Evolutionary conservation across 2,329 filamentous ascomycete species (phyloP).

Genomic region (Malbranchea zuffiana): DNA sequence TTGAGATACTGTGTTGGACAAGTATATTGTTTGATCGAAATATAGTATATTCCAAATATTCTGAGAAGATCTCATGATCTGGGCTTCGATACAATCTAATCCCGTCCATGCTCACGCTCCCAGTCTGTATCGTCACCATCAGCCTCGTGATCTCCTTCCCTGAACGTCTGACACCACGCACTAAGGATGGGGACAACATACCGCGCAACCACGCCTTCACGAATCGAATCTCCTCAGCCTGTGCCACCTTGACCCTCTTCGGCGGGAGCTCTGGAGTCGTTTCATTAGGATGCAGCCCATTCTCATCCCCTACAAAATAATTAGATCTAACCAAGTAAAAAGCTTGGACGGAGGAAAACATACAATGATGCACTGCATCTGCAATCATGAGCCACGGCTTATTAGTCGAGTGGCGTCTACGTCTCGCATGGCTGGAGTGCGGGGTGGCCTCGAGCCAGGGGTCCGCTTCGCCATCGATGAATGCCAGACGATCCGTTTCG

Average conservation of each 20-base stretch:
- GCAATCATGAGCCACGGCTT: conserved; percentile 65
- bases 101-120: not conserved
- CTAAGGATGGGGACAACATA: conserved; percentile 10
- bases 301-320: conserved; percentile 34
- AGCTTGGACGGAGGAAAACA: conserved; percentile 52
- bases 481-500: conserved; percentile 62
- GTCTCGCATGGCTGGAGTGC: conserved; percentile 51
- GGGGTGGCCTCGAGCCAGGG: conserved; percentile 68
- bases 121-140: not conserved
- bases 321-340: conserved; percentile 35
- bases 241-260: conserved; percentile 35
- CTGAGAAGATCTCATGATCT: not conserved
- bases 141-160: too few species aligned
- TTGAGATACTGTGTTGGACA: too few species aligned
- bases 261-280: conserved; percentile 40
- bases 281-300: conserved; percentile 42
- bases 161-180: not conserved
- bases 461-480: conserved; percentile 66
- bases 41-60: too few species aligned
- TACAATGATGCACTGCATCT: conserved; percentile 73
- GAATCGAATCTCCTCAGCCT: conserved; percentile 37
- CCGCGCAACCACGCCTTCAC: conserved; percentile 42
- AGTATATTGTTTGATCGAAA: too few species aligned
- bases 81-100: not conserved
- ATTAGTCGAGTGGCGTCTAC: conserved; percentile 48